Base-by-base conservation (phyloP, 139 green algal species). In the Auxenochlorella protothecoides region DNA sequence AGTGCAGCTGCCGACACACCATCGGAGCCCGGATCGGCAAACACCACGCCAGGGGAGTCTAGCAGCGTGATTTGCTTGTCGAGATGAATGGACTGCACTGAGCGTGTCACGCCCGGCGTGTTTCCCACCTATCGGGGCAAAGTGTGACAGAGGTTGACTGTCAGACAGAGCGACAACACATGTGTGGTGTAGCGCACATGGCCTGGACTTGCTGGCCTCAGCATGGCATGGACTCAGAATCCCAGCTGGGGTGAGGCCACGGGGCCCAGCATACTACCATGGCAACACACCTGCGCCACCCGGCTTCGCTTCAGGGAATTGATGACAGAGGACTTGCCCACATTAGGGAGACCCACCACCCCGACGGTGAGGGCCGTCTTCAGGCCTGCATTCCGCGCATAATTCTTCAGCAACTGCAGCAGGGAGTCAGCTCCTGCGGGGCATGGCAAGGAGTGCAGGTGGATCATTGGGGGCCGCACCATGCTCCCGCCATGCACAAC, bases 381-480 rank as follows among this genome's bases (percentile, higher is more conserved):
- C 53, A 96, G 78, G 63, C 84, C 69, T 6, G 62, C n/a, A 51
- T 86, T 89, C 62, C 93, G 84, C 2, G 91, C 85, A 73, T 99
- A 99, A 78, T 98, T 99, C 76, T 99, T 99, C 6, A 99, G 83
- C 80, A 99, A 87, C 79, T 98, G 91, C 72, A 99, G 80, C 76
- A 99, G 87, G 11, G 89, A 95, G 72, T 98, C 93, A 0, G 91
- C 92, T 0, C 94, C 92, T 53, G 96, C 71, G 74, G 9, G 27
- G 27, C 27, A 44, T 44, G 27, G 27, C 27, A 44, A 44, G 27
- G 27, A 44, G 27, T 44, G 27, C 27, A 44, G 27, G 27, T 44
- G 27, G 27, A 44, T 44, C 27, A 44, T 44, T 44, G 27, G 27
- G 27, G 27, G 27, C 27, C 27, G 27, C 27, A 44, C 27, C 27